Evolutionary conservation across 768 basidiomycete genomes (phyloP).

Genomic region (Mycena olivaceomarginata): DNA sequence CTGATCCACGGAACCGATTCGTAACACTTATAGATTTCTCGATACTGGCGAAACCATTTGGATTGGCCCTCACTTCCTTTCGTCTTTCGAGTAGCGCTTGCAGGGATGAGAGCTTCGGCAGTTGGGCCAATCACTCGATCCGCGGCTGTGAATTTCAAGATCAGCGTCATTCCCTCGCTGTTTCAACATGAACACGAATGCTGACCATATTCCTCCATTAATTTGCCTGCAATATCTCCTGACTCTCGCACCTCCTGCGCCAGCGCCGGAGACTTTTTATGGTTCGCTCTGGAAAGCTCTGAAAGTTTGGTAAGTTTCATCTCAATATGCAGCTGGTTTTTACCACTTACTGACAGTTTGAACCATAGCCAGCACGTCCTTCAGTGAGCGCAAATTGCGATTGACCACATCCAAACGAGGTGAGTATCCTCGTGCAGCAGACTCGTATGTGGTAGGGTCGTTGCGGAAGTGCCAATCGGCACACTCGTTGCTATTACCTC

Average conservation of each 20-base stretch:
- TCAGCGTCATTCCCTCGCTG: too few relatives aligned
- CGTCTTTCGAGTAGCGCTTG: too few relatives aligned
- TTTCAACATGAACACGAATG: too few relatives aligned
- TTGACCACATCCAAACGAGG: not conserved
- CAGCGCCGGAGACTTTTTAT: not conserved
- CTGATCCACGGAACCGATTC: not conserved
- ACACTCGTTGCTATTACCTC: too few relatives aligned
- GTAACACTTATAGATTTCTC: not conserved
- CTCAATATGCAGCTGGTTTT: too few relatives aligned
- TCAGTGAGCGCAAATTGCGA: not conserved
- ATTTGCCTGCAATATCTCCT: not conserved
- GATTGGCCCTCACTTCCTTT: not conserved
- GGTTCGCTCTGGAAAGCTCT: not conserved
- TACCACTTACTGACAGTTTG: too few relatives aligned
- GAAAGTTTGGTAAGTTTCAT: too few relatives aligned
- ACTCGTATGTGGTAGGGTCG: not conserved
- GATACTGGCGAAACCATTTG: conserved; percentile 14
- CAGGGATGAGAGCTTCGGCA: not conserved
- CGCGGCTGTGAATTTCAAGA: not conserved
- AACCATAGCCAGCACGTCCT: too few relatives aligned
- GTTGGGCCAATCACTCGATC: not conserved
- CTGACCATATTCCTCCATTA: conserved; percentile 27
- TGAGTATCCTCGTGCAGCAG: conserved; percentile 9
- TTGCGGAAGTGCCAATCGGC: too few relatives aligned
- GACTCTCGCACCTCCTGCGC: not conserved